A percentile compares a stretch with the other conserved stretches of the same genome.
phyloP scores from a whole-genome alignment of 805 yeast species.

The Millerago galiae region DNA sequence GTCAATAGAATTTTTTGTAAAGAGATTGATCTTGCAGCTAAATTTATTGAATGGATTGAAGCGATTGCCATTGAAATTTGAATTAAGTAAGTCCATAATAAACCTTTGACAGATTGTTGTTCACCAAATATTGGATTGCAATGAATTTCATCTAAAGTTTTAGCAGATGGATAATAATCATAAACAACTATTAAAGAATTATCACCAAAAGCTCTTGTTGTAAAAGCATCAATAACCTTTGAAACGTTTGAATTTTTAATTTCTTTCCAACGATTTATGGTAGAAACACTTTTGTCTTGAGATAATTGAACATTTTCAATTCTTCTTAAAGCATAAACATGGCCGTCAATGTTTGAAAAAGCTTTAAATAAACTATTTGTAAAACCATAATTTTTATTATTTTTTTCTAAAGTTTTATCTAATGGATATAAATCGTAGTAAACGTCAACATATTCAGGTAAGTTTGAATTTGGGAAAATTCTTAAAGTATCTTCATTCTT shows the following conservation, averaged over 20 bases:
- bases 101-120: slow-evolving; percentile 48
- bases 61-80: slow-evolving; percentile 69
- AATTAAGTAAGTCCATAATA: slow-evolving; percentile 68
- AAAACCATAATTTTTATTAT: slow-evolving; percentile 39
- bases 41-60: slow-evolving; percentile 56
- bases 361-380: slow-evolving; percentile 70
- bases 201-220: slow-evolving; percentile 81
- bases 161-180: slow-evolving; percentile 78
- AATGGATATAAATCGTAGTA: slow-evolving; percentile 85
- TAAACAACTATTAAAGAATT: slow-evolving; percentile 69
- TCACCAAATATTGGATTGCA: slow-evolving; percentile 36
- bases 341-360: slow-evolving; percentile 71
- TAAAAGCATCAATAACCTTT: slow-evolving; percentile 71
- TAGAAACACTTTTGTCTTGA: slow-evolving; percentile 53
- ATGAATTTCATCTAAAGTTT: slow-evolving; percentile 66
- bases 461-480: slow-evolving; percentile 46
- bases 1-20: slow-evolving; percentile 70
- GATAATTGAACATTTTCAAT: slow-evolving; percentile 52
- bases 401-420: slow-evolving; percentile 42
- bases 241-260: slow-evolving; percentile 55
- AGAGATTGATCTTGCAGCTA: slow-evolving; percentile 58
- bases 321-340: slow-evolving; percentile 68
- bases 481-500: slow-evolving; percentile 80
- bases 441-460: slow-evolving; percentile 74
- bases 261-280: slow-evolving; percentile 62